A percentile compares a stretch with the other conserved stretches of the same genome.
Evolutionary conservation across 768 basidiomycete species (phyloP).

Genomic region (Dentipellis fragilis): DNA sequence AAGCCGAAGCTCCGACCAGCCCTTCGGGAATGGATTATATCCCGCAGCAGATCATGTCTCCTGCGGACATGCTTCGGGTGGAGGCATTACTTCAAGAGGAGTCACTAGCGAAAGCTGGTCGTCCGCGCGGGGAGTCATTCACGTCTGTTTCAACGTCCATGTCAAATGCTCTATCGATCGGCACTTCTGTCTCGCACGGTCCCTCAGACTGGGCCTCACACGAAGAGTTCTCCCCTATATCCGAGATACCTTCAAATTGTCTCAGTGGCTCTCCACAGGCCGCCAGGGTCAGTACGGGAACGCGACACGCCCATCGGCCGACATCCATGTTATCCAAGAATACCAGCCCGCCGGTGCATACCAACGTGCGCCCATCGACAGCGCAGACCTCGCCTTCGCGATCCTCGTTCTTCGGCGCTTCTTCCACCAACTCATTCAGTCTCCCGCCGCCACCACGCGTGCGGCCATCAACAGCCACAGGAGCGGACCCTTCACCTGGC

Average conservation of each 20-base stretch:
- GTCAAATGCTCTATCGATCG: neutral
- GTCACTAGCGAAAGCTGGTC: conserved; percentile 4
- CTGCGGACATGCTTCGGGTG: conserved; percentile 51
- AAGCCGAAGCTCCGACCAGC: conserved; percentile 24
- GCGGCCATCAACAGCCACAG: conserved; percentile 11
- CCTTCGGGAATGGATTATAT: conserved; percentile 40
- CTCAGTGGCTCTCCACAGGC: too few species aligned
- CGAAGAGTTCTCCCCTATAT: neutral
- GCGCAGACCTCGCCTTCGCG: neutral
- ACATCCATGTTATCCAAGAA: neutral
- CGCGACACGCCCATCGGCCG: neutral
- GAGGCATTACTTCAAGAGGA: conserved; percentile 39
- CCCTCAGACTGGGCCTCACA: neutral
- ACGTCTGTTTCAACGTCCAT: conserved; percentile 6
- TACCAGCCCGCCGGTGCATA: neutral
- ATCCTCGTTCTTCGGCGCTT: conserved; percentile 10
- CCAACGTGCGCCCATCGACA: conserved; percentile 1
- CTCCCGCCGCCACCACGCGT: conserved; percentile 50
- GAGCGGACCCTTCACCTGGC: neutral
- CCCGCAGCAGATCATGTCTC: conserved; percentile 59
- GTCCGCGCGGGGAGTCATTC: conserved; percentile 5
- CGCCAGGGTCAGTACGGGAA: too few species aligned
- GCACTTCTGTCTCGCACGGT: neutral
- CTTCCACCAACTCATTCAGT: conserved; percentile 22
- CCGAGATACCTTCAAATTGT: too few species aligned